Conservation (phyloP, 768 basidiomycete genomes). For the Tylopilus sp. region DNA sequence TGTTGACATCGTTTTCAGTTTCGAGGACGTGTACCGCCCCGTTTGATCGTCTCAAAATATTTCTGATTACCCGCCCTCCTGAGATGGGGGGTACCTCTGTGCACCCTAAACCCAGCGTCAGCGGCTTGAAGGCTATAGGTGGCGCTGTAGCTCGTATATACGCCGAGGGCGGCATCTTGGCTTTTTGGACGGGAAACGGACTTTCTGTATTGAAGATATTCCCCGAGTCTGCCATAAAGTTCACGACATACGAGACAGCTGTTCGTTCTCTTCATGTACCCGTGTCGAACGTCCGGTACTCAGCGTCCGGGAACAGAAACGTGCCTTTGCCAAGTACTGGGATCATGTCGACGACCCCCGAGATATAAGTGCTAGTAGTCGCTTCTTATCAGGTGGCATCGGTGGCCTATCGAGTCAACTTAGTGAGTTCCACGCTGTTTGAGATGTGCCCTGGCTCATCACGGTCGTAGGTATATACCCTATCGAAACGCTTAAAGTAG, state of each 20-base stretch:
- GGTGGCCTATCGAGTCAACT: constrained; percentile 94
- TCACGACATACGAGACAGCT: constrained; percentile 91
- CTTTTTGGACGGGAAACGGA: constrained; percentile 98
- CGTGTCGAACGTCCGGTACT: constrained; percentile 13
- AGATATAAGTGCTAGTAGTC: constrained; percentile 86
- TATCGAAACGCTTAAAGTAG: constrained; percentile 90
- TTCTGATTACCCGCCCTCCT: constrained; percentile 86
- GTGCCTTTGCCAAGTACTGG: constrained; percentile 86
- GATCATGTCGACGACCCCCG: constrained; percentile 87
- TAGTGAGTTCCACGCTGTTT: constrained; percentile 47
- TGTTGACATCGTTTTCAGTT: constrained; percentile 46
- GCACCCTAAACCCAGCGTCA: constrained; percentile 40
- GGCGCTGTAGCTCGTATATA: constrained; percentile 81
- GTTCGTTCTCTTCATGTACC: constrained; percentile 44
- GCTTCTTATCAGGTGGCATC: constrained; percentile 93
- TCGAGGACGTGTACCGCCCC: constrained; percentile 96
- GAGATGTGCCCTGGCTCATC: constrained; percentile 15
- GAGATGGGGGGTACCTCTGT: constrained; percentile 59
- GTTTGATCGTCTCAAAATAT: constrained; percentile 94
- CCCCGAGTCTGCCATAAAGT: constrained; percentile 98
- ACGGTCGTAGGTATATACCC: constrained; percentile 82
- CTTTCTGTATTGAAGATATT: constrained; percentile 94
- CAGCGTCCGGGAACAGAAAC: constrained; percentile 61
- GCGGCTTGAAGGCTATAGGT: constrained; percentile 61
- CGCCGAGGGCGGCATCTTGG: constrained; percentile 80